These are phyloP conservation scores for Bretschneidera sinensis DNA, from an alignment of 345 rosid species.

Conservation along the genomic window DNA sequence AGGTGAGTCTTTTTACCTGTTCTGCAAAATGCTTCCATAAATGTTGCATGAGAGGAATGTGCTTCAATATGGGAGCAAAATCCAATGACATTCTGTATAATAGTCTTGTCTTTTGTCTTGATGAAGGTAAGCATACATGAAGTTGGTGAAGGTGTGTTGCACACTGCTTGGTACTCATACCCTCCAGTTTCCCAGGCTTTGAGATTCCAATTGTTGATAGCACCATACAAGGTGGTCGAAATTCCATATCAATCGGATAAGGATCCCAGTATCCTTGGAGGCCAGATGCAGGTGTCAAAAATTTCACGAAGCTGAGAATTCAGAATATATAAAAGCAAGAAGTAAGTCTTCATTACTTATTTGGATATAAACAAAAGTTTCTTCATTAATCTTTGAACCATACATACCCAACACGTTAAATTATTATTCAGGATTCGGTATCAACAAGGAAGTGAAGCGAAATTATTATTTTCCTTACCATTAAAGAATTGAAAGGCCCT, in stretches of 20 bases:
- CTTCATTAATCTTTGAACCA: too few relatives aligned
- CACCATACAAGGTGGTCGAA: constrained; percentile 94
- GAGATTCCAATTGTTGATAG: constrained; percentile 94
- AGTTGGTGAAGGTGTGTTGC: constrained; percentile 95
- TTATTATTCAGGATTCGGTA: too few relatives aligned
- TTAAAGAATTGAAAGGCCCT: too few relatives aligned
- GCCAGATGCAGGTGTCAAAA: constrained; percentile 84
- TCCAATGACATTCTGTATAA: constrained; percentile 93
- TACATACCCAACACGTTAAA: too few relatives aligned
- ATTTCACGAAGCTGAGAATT: constrained; percentile 72
- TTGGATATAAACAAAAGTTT: too few relatives aligned
- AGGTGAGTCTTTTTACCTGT: constrained; percentile 45
- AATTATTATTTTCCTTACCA: too few relatives aligned
- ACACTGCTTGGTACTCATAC: constrained; percentile 65
- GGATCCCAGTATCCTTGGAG: constrained; percentile 99
- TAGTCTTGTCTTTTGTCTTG: constrained; percentile 73
- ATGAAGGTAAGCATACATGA: constrained; percentile 91
- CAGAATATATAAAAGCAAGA: constrained; percentile 1
- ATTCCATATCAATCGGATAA: constrained; percentile 97
- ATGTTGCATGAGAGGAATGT: constrained; percentile 76
- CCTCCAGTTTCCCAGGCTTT: constrained; percentile 89
- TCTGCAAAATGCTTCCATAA: constrained; percentile 93
- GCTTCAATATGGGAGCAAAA: constrained; percentile 84
- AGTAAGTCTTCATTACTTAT: neutral
- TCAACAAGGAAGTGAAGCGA: too few relatives aligned